Percentiles rank a stretch among this genome's conserved stretches.
phyloP scores from a whole-genome alignment of 2,329 filamentous ascomycete species.

The Botrytis sinoallii region DNA sequence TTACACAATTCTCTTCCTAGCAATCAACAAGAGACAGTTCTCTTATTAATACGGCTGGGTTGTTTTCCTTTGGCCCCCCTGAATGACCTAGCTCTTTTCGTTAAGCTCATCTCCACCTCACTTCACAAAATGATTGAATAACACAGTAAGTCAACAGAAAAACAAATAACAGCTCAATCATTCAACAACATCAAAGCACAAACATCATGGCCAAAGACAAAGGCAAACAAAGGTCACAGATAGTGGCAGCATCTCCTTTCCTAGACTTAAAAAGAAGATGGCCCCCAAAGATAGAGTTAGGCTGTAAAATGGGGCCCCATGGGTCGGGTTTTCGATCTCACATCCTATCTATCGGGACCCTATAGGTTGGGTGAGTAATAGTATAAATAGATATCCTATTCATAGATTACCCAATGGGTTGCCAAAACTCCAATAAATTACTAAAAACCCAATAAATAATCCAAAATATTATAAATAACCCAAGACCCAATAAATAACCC shows the following conservation, averaged over 20 bases:
- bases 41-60: not conserved
- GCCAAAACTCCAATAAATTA: too few relatives aligned
- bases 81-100: not conserved
- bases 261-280: not conserved
- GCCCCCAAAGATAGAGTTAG: not conserved
- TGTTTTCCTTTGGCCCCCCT: not conserved
- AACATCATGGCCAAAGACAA: not conserved
- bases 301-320: too few relatives aligned
- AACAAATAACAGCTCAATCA: not conserved
- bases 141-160: not conserved
- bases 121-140: not conserved
- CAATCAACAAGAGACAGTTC: not conserved
- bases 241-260: not conserved
- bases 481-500: too few relatives aligned
- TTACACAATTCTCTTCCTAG: rapidly evolving
- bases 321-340: too few relatives aligned
- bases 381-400: too few relatives aligned
- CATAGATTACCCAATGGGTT: too few relatives aligned
- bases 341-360: too few relatives aligned
- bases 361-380: too few relatives aligned
- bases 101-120: not conserved
- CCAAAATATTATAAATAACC: too few relatives aligned
- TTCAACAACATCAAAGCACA: not conserved
- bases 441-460: too few relatives aligned
- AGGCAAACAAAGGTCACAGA: not conserved